Percentiles rank a stretch among this genome's conserved stretches.
Evolutionary conservation across 1,139 yeast genomes (phyloP).

Genomic region (Pneumocystis carinii): DNA sequence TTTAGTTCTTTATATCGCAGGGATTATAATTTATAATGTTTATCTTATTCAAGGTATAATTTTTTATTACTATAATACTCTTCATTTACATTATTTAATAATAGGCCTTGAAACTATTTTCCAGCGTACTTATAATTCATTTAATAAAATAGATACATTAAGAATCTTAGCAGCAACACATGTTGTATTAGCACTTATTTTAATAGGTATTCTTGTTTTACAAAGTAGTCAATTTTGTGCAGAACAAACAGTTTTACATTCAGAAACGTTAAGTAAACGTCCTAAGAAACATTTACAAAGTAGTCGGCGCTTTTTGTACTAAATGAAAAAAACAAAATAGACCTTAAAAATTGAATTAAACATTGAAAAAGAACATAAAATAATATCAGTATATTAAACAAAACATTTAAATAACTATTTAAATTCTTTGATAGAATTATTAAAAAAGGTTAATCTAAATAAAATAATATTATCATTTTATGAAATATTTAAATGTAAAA

Average conservation of each 20-base stretch:
- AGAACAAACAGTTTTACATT: constrained; percentile 40
- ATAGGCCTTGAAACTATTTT: constrained; percentile 62
- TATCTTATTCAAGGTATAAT: neutral
- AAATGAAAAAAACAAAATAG: neutral
- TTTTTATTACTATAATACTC: neutral
- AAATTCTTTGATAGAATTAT: no score
- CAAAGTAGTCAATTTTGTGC: constrained; percentile 90
- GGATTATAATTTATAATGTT: constrained; percentile 53
- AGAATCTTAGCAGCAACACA: constrained; percentile 86
- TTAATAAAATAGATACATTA: constrained; percentile 68
- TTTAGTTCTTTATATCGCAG: constrained; percentile 52
- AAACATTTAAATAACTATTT: no score
- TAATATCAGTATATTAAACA: no score
- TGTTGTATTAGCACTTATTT: constrained; percentile 54
- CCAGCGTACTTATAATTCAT: constrained; percentile 83
- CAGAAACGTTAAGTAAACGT: neutral
- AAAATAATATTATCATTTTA: no score
- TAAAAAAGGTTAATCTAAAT: no score
- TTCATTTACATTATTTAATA: constrained; percentile 48
- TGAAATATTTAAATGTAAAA: no score
- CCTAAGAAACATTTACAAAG: neutral
- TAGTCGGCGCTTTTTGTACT: neutral
- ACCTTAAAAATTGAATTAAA: neutral
- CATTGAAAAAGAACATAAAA: no score
- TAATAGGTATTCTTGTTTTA: constrained; percentile 63